phyloP scores from a whole-genome alignment of 1,284 basidiomycete genomes.

The Trametes hirsuta region DNA sequence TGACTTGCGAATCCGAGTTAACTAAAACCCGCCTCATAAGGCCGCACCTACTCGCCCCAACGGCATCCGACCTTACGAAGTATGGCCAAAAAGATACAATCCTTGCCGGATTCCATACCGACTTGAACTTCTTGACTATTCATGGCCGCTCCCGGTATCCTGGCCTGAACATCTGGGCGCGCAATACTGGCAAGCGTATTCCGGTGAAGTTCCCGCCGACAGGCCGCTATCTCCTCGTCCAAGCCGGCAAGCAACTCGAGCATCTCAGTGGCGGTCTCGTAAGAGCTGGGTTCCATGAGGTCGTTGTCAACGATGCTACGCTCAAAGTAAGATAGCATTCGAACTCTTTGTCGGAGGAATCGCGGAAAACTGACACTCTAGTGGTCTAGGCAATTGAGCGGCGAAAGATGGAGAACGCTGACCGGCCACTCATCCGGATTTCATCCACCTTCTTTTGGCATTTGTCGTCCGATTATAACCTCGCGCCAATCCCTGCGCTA shows the following conservation, averaged over 20 bases:
- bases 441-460: conserved; percentile 97
- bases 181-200: conserved; percentile 88
- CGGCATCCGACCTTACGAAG: conserved; percentile 83
- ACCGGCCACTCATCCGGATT: conserved; percentile 86
- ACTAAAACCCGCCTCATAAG: conserved; percentile 41
- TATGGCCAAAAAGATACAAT: conserved; percentile 80
- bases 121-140: conserved; percentile 85
- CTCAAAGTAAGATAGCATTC: conserved; percentile 52
- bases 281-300: conserved; percentile 92
- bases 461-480: conserved; percentile 81
- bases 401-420: conserved; percentile 59
- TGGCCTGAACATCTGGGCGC: conserved; percentile 88
- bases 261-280: conserved; percentile 86
- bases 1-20: no score
- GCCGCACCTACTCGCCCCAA: conserved; percentile 88
- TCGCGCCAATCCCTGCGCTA: conserved; percentile 67
- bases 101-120: conserved; percentile 89
- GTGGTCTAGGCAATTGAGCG: conserved; percentile 63
- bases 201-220: conserved; percentile 78
- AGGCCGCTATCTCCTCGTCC: conserved; percentile 76
- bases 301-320: conserved; percentile 84
- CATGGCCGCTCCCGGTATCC: conserved; percentile 89
- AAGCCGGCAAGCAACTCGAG: conserved; percentile 92
- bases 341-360: neutral
- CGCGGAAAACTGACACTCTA: neutral